A percentile compares a stretch with the other conserved stretches of the same genome.
These are phyloP conservation scores for Perkinsus olseni DNA, from an alignment of 169 alveolate species.

Conservation along the genomic window DNA sequence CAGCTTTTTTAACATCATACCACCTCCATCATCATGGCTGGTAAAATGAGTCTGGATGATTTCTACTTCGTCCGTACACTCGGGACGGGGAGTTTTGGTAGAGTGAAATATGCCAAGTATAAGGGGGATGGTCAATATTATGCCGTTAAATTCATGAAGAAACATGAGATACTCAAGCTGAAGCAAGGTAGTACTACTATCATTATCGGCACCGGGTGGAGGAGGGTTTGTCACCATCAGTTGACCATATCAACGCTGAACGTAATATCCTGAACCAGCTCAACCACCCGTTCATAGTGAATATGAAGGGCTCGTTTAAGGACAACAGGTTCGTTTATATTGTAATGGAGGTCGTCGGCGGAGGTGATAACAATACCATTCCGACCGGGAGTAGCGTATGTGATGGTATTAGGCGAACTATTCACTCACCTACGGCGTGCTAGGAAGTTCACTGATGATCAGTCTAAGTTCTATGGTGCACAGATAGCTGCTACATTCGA, in stretches of 20 bases:
- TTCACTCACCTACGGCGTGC: constrained; percentile 76
- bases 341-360: constrained; percentile 23
- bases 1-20: too few relatives aligned
- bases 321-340: constrained; percentile 50
- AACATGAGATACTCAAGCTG: constrained; percentile 37
- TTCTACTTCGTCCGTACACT: constrained; percentile 25
- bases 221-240: constrained; percentile 6
- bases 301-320: constrained; percentile 54
- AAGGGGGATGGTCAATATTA: neutral
- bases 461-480: constrained; percentile 82
- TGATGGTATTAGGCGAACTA: constrained; percentile 89
- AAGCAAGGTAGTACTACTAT: constrained; percentile 20
- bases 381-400: constrained; percentile 72
- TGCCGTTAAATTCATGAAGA: constrained; percentile 34
- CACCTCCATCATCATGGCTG: neutral
- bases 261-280: constrained; percentile 77
- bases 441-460: constrained; percentile 78
- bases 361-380: constrained; percentile 39
- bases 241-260: constrained; percentile 91
- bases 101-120: constrained; percentile 24
- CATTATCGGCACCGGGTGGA: neutral
- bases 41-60: constrained; percentile 2
- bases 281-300: constrained; percentile 88
- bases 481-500: constrained; percentile 81
- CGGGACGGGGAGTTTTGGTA: constrained; percentile 32